Evolutionary conservation across 179 eudicot species (phyloP).

Genomic region (Heliamphora pulchella): DNA sequence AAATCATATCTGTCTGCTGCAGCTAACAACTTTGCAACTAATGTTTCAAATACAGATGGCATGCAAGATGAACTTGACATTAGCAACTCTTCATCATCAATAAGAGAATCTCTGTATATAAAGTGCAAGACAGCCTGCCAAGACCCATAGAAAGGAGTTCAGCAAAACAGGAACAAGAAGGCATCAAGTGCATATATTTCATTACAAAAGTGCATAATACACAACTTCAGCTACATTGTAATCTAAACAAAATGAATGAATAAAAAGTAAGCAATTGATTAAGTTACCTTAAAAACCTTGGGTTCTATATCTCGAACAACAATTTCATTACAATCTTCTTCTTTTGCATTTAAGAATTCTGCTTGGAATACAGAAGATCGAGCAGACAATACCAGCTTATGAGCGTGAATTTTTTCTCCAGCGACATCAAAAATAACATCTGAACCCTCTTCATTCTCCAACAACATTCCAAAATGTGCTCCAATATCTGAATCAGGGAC

Average conservation of each 20-base stretch:
- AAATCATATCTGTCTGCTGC: slow-evolving; percentile 85
- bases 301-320: slow-evolving; percentile 48
- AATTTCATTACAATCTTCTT: slow-evolving; percentile 42
- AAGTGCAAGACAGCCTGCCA: slow-evolving; percentile 85
- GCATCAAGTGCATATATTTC: not conserved
- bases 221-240: not conserved
- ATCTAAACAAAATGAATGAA: not conserved
- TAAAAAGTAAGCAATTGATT: not conserved
- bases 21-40: slow-evolving; percentile 61
- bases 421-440: slow-evolving; percentile 75
- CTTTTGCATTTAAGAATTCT: slow-evolving; percentile 48
- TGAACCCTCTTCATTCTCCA: slow-evolving; percentile 81
- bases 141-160: not conserved
- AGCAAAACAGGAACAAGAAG: not conserved
- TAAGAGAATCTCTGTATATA: slow-evolving; percentile 66
- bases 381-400: slow-evolving; percentile 86
- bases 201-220: slow-evolving; percentile 3
- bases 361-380: slow-evolving; percentile 64
- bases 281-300: slow-evolving; percentile 53
- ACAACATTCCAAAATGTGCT: slow-evolving; percentile 65
- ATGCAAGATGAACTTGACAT: slow-evolving; percentile 43
- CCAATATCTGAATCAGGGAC: slow-evolving; percentile 96
- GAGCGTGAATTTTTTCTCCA: slow-evolving; percentile 81
- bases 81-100: slow-evolving; percentile 49
- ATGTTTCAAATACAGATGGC: slow-evolving; percentile 46